These are phyloP conservation scores for Lipomyces anomalus DNA, from an alignment of 805 yeast genomes.

Conservation along the genomic window DNA sequence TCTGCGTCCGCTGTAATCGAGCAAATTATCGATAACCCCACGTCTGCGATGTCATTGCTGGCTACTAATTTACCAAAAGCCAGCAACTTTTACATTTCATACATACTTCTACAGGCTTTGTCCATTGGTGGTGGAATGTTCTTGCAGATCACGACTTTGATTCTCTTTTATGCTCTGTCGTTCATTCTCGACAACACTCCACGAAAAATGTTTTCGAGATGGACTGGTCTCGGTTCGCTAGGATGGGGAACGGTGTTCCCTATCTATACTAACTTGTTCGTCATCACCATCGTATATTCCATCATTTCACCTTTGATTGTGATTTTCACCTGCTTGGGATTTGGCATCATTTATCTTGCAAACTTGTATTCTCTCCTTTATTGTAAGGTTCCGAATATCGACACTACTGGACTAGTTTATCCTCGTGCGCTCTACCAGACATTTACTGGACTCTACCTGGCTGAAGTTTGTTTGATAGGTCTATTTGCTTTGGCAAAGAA, in stretches of 20 bases:
- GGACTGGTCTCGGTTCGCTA: slow-evolving; percentile 56
- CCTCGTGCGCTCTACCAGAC: slow-evolving; percentile 88
- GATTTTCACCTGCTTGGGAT: slow-evolving; percentile 65
- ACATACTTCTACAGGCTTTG: slow-evolving; percentile 76
- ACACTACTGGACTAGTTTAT: slow-evolving; percentile 74
- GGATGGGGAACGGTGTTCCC: slow-evolving; percentile 84
- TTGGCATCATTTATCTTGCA: slow-evolving; percentile 66
- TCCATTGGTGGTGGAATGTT: slow-evolving; percentile 69
- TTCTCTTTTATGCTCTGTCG: slow-evolving; percentile 66
- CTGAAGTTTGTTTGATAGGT: slow-evolving; percentile 81
- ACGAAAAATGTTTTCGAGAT: slow-evolving; percentile 83
- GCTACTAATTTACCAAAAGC: slow-evolving; percentile 80
- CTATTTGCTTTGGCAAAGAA: slow-evolving; percentile 84
- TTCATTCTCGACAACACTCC: slow-evolving; percentile 77
- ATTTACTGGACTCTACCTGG: slow-evolving; percentile 79
- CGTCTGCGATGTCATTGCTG: slow-evolving; percentile 64
- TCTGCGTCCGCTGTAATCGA: slow-evolving; percentile 75
- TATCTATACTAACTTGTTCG: slow-evolving; percentile 62
- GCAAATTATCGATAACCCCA: slow-evolving; percentile 61
- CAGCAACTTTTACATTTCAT: slow-evolving; percentile 82
- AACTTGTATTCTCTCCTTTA: slow-evolving; percentile 73
- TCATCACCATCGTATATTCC: slow-evolving; percentile 68
- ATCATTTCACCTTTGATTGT: slow-evolving; percentile 82
- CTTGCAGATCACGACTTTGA: slow-evolving; percentile 67
- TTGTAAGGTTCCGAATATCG: slow-evolving; percentile 60